Conservation (phyloP, 2,329 filamentous ascomycete genomes). For the Coleophoma crateriformis region DNA sequence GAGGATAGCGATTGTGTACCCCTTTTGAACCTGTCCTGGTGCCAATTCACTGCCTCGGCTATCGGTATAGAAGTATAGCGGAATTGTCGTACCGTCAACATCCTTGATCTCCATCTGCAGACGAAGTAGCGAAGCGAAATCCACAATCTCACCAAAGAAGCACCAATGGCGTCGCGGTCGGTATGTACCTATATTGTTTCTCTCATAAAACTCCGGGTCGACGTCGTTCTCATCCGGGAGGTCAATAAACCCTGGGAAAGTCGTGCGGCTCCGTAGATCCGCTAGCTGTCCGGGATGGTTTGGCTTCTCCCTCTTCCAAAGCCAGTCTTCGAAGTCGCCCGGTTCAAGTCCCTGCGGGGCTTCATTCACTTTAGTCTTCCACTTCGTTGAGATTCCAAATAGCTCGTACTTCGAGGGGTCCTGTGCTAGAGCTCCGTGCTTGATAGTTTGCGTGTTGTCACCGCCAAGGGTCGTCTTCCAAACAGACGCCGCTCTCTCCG, state of each 20-base stretch:
- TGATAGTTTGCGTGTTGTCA: constrained; percentile 8
- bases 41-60: constrained; percentile 15
- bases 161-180: constrained; percentile 3
- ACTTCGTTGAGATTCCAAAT: constrained; percentile 2
- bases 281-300: neutral
- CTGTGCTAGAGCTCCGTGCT: constrained; percentile 1
- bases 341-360: constrained; percentile 1
- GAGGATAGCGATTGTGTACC: constrained; percentile 1
- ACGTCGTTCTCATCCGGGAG: constrained; percentile 2
- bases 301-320: constrained; percentile 7
- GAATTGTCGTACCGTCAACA: constrained; percentile 14
- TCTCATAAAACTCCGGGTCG: constrained; percentile 1
- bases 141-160: constrained; percentile 5
- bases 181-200: neutral
- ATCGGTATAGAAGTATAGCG: constrained; percentile 19
- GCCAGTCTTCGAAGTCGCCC: constrained; percentile 2
- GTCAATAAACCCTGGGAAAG: constrained; percentile 11
- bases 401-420: constrained; percentile 3
- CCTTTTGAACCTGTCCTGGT: constrained; percentile 5
- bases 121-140: constrained; percentile 9
- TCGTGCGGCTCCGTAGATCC: constrained; percentile 7
- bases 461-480: constrained; percentile 6
- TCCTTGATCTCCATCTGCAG: constrained; percentile 17
- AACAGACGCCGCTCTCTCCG: constrained; percentile 14
- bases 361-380: constrained; percentile 4